Percentiles rank a stretch among this genome's conserved stretches.
These are phyloP conservation scores for Mycosphaerella sp. DNA, from an alignment of 2,329 filamentous ascomycete genomes.

Conservation along the genomic window DNA sequence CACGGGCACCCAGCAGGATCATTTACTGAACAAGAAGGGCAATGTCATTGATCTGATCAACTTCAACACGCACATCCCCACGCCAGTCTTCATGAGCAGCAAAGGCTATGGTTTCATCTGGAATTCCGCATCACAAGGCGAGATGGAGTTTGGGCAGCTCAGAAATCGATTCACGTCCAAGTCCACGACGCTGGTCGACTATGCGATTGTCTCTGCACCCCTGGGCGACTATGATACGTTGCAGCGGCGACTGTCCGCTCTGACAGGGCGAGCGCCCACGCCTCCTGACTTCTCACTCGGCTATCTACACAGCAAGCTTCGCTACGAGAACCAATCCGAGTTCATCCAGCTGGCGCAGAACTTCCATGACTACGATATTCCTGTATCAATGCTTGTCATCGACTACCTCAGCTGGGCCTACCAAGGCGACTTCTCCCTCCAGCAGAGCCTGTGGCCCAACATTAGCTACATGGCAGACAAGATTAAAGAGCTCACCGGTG, in stretches of 20 bases:
- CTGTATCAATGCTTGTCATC: slow-evolving; percentile 32
- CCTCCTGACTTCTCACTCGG: slow-evolving; percentile 32
- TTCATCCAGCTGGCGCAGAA: slow-evolving; percentile 29
- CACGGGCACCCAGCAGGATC: slow-evolving; percentile 30
- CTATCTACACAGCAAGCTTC: slow-evolving; percentile 31
- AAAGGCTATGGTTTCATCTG: slow-evolving; percentile 32
- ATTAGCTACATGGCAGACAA: slow-evolving; percentile 26
- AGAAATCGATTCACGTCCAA: slow-evolving; percentile 28
- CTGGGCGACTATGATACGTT: slow-evolving; percentile 31
- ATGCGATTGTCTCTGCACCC: slow-evolving; percentile 28
- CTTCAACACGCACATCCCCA: slow-evolving; percentile 32
- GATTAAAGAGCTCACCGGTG: slow-evolving; percentile 31
- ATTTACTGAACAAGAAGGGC: slow-evolving; percentile 33
- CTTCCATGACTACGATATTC: slow-evolving; percentile 30
- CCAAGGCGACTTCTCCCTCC: slow-evolving; percentile 31
- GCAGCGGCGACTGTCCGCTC: slow-evolving; percentile 26
- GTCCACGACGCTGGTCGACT: slow-evolving; percentile 31
- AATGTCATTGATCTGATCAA: slow-evolving; percentile 31
- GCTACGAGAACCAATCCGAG: slow-evolving; percentile 33
- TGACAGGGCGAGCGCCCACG: slow-evolving; percentile 29
- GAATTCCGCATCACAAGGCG: slow-evolving; percentile 30
- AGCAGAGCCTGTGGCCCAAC: slow-evolving; percentile 30
- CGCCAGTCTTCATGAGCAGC: slow-evolving; percentile 30
- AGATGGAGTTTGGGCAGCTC: slow-evolving; percentile 30
- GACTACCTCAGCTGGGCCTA: slow-evolving; percentile 33